These are phyloP conservation scores for Willaertia magna DNA, from an alignment of 208 protist genomes.

Conservation along the genomic window DNA sequence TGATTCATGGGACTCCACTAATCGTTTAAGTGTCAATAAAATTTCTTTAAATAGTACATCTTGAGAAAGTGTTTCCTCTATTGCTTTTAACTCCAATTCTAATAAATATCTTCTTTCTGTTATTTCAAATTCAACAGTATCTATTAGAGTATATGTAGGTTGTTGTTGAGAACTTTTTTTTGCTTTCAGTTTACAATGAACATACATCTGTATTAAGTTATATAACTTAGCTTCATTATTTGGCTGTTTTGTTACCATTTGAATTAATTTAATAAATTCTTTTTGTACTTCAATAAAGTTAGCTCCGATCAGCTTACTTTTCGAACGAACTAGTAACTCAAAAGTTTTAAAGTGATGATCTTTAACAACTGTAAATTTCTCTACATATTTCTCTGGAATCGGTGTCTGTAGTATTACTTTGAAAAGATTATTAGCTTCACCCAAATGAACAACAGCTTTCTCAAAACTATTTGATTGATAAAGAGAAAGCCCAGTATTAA, in stretches of 20 bases:
- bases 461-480: not conserved
- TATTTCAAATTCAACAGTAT: not conserved
- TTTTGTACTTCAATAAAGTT: not conserved
- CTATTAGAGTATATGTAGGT: not conserved
- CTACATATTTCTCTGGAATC: not conserved
- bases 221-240: not conserved
- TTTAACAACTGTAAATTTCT: not conserved
- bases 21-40: not conserved
- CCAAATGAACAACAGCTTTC: not conserved
- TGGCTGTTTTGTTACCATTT: not conserved
- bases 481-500: not conserved
- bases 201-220: not conserved
- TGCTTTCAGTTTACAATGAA: not conserved
- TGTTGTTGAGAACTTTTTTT: not conserved
- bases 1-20: too few species aligned
- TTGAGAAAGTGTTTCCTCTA: not conserved
- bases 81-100: not conserved
- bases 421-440: not conserved
- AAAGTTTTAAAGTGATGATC: not conserved
- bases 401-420: not conserved
- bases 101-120: not conserved
- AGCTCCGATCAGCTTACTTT: not conserved
- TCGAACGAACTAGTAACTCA: not conserved
- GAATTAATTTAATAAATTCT: not conserved
- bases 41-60: not conserved